Evolutionary conservation across 257 asterid species (phyloP).

Genomic region (Lycium ferocissimum): DNA sequence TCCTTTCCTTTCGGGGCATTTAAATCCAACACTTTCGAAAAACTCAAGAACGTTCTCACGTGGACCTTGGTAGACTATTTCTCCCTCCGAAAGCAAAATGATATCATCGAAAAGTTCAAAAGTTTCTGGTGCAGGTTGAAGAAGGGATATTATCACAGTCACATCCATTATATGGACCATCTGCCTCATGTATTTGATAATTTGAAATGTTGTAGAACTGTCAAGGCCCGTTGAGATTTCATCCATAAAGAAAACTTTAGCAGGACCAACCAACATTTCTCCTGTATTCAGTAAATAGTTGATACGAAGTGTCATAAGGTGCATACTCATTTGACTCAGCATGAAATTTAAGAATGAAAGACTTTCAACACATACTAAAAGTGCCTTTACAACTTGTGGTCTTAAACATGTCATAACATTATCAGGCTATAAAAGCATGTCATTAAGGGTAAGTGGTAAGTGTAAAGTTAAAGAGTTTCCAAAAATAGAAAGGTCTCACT

Average conservation of each 20-base stretch:
- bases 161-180: conserved; percentile 95
- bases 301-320: background rate
- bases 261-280: conserved; percentile 98
- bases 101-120: conserved; percentile 89
- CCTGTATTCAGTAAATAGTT: conserved; percentile 51
- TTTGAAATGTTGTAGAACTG: conserved; percentile 92
- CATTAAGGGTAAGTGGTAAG: background rate
- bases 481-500: background rate
- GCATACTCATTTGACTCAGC: background rate
- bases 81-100: conserved; percentile 83
- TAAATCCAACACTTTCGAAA: conserved; percentile 88
- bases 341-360: background rate
- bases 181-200: conserved; percentile 83
- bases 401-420: background rate
- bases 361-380: background rate
- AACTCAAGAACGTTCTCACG: conserved; percentile 81
- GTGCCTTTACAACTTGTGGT: background rate
- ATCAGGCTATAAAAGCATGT: background rate
- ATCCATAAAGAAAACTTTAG: conserved; percentile 96
- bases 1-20: conserved; percentile 92
- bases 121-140: conserved; percentile 96
- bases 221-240: conserved; percentile 99
- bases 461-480: background rate
- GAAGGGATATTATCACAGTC: conserved; percentile 92
- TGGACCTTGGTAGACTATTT: conserved; percentile 85